A percentile compares a stretch with the other conserved stretches of the same genome.
Conservation (phyloP, 129 eudicot species). For the Escallonia herrerae region DNA sequence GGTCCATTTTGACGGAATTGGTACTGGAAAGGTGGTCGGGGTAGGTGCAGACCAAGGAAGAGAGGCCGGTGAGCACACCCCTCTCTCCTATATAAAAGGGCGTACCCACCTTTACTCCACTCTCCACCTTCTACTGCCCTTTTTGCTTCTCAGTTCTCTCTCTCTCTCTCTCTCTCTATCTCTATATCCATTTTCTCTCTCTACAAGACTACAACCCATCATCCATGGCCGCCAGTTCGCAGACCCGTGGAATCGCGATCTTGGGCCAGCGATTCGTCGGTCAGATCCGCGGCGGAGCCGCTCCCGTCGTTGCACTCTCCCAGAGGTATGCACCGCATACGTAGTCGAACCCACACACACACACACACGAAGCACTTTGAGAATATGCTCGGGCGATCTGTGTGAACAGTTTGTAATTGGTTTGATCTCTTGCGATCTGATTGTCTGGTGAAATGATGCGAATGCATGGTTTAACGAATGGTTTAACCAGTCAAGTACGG, state of each 20-base stretch:
- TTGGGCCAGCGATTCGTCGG: conserved; percentile 45
- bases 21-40: not conserved
- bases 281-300: conserved; percentile 43
- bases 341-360: no score
- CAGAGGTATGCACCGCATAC: conserved; percentile 21
- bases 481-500: no score
- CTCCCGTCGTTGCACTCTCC: conserved; percentile 22
- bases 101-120: not conserved
- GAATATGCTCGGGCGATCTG: no score
- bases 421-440: no score
- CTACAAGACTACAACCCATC: conserved; percentile 17
- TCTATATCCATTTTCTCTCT: conserved; percentile 14
- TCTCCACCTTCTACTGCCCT: conserved; percentile 3
- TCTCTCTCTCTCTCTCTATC: no score
- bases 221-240: conserved; percentile 69
- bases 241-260: conserved; percentile 34
- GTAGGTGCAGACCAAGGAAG: not conserved
- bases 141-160: conserved; percentile 9
- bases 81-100: not conserved
- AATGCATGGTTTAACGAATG: no score
- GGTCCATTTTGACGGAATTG: not conserved
- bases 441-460: no score
- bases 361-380: no score
- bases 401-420: no score
- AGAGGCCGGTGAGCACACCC: not conserved